Evolutionary conservation across 768 basidiomycete species (phyloP).

Genomic region (Trametes elegans): DNA sequence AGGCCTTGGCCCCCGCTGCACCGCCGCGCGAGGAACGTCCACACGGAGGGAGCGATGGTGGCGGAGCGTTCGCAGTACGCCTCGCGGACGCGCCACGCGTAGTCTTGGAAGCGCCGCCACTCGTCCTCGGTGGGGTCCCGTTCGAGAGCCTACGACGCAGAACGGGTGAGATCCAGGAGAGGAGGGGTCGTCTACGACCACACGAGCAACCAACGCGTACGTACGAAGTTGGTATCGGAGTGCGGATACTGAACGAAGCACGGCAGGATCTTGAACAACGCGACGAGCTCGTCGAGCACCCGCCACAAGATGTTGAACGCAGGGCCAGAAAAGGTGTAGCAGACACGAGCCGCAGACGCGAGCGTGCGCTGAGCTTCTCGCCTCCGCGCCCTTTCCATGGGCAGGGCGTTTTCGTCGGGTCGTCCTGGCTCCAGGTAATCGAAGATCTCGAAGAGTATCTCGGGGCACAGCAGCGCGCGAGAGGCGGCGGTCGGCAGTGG

Average conservation of each 20-base stretch:
- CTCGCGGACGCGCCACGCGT: neutral
- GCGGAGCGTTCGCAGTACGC: no score
- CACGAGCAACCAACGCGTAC: neutral
- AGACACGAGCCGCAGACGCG: neutral
- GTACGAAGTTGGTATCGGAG: neutral
- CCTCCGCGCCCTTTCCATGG: neutral
- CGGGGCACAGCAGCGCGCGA: neutral
- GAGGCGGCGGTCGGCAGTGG: neutral
- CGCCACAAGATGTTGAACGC: neutral
- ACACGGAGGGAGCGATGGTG: neutral
- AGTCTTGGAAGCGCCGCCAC: neutral
- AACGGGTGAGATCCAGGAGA: neutral
- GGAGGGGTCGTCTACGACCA: neutral
- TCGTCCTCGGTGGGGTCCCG: neutral
- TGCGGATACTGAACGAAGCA: neutral
- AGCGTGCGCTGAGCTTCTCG: neutral
- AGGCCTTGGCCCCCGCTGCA: neutral
- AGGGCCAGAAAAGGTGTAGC: neutral
- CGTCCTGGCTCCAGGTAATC: neutral
- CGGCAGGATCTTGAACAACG: neutral
- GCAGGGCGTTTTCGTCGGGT: neutral
- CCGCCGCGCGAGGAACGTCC: neutral
- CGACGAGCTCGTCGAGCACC: neutral
- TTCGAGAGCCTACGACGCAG: neutral
- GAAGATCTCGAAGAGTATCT: neutral